A percentile compares a stretch with the other conserved stretches of the same genome.
These are phyloP conservation scores for Neofusicoccum parvum DNA, from an alignment of 2,329 filamentous ascomycete species.

Conservation along the genomic window DNA sequence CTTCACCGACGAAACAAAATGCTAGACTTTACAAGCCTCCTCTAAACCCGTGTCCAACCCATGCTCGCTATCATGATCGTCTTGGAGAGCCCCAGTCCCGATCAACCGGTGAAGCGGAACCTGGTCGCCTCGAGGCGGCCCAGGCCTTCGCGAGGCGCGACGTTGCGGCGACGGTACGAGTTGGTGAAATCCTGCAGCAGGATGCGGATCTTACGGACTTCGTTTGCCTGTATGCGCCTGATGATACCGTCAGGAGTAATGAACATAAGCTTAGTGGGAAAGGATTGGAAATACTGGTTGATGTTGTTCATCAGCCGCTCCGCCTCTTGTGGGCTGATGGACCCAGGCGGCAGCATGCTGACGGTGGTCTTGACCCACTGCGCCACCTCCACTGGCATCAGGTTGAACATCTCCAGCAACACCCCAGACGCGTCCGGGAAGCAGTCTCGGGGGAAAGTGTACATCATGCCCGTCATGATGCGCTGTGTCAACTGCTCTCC, in stretches of 20 bases:
- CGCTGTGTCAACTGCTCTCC: constrained; percentile 83
- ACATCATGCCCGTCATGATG: constrained; percentile 98
- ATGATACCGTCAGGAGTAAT: constrained; percentile 2
- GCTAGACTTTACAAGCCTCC: constrained; percentile 15
- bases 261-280: constrained; percentile 1
- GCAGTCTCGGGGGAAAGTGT: constrained; percentile 93
- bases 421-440: constrained; percentile 93
- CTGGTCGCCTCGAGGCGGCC: constrained; percentile 83
- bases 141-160: constrained; percentile 90
- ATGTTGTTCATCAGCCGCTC: constrained; percentile 81
- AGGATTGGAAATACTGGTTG: constrained; percentile 55
- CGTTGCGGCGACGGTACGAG: constrained; percentile 87
- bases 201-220: constrained; percentile 77
- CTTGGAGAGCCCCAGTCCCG: neutral
- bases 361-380: constrained; percentile 84
- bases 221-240: constrained; percentile 63
- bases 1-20: constrained; percentile 12
- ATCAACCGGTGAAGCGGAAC: constrained; percentile 69
- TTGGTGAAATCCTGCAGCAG: constrained; percentile 96
- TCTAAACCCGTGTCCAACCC: constrained; percentile 14
- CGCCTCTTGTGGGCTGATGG: constrained; percentile 76
- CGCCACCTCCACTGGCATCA: constrained; percentile 78
- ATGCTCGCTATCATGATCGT: constrained; percentile 2
- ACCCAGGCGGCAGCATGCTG: constrained; percentile 78
- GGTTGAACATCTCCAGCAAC: constrained; percentile 84